Percentiles rank a stretch among this genome's conserved stretches.
Conservation (phyloP, 495 filamentous ascomycete species). For the Tuber melanosporum region DNA sequence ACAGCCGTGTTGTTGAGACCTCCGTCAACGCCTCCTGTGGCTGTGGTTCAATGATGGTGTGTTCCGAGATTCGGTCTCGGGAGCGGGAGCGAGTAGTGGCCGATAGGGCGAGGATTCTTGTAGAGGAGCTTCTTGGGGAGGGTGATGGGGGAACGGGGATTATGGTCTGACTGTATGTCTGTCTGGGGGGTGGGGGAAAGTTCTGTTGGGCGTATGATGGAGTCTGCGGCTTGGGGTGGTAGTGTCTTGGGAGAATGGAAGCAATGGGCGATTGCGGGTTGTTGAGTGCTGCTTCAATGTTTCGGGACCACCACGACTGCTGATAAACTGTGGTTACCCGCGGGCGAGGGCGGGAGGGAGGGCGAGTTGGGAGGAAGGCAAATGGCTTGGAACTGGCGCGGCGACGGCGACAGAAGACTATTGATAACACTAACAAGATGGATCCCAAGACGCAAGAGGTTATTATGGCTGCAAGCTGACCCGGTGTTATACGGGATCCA, state of each 20-base stretch:
- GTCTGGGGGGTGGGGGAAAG: not conserved
- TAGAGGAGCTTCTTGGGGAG: constrained; percentile 6
- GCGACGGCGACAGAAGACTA: constrained; percentile 27
- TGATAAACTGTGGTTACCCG: not conserved
- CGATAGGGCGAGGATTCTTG: constrained; percentile 20
- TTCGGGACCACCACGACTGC: not conserved
- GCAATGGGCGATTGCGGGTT: constrained; percentile 20
- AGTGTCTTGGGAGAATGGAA: constrained; percentile 8
- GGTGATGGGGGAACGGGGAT: constrained; percentile 2
- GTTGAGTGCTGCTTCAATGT: constrained; percentile 10
- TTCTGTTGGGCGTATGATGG: constrained; percentile 14
- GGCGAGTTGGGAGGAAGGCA: constrained; percentile 21
- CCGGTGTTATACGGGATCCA: constrained; percentile 10
- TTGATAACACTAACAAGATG: constrained; percentile 21
- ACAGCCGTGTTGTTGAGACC: constrained; percentile 15
- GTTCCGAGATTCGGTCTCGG: constrained; percentile 22
- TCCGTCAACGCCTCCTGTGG: constrained; percentile 14
- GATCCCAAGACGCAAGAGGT: constrained; percentile 13
- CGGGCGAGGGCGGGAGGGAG: not conserved
- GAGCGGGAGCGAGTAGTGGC: constrained; percentile 11
- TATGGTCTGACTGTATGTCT: constrained; percentile 8
- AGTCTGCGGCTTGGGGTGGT: constrained; percentile 15
- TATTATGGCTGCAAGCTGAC: constrained; percentile 24
- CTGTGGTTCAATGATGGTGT: constrained; percentile 30
- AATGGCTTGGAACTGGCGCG: constrained; percentile 16